Conservation (phyloP, 176 grass and related monocot species). For the Saccharum officinarum region DNA sequence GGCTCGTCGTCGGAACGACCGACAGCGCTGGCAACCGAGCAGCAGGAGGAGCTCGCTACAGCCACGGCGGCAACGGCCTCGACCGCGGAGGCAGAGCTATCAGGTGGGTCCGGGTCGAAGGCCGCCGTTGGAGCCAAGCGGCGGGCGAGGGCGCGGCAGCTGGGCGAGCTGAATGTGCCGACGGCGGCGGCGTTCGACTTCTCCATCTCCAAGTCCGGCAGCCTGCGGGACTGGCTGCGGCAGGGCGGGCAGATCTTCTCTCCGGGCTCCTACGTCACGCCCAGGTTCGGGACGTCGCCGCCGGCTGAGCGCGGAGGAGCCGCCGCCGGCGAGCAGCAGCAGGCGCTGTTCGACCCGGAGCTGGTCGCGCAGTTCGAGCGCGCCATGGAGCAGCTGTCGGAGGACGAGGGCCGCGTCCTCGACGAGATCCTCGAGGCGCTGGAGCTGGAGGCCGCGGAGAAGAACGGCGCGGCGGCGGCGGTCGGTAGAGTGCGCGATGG, state of each 20-base stretch:
- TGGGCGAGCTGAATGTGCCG: conserved; percentile 51
- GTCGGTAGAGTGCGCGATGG: neutral
- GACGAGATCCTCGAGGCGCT: conserved; percentile 56
- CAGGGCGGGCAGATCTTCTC: conserved; percentile 69
- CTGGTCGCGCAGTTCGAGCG: conserved; percentile 59
- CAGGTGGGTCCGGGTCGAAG: neutral
- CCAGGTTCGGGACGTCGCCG: conserved; percentile 50
- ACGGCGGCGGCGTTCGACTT: conserved; percentile 57
- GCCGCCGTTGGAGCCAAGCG: conserved; percentile 33
- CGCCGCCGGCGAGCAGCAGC: neutral
- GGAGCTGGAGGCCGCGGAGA: neutral
- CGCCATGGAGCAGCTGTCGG: conserved; percentile 64
- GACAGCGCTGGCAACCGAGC: neutral
- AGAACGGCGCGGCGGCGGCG: neutral
- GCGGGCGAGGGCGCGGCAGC: conserved; percentile 53
- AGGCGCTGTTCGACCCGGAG: conserved; percentile 63
- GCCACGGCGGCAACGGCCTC: neutral
- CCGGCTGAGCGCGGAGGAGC: neutral
- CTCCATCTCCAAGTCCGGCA: conserved; percentile 68
- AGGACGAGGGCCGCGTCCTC: conserved; percentile 64
- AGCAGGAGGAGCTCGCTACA: neutral
- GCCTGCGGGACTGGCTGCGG: conserved; percentile 75
- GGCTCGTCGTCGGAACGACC: neutral
- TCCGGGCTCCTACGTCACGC: conserved; percentile 68
- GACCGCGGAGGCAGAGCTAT: neutral